Conservation (phyloP, 495 filamentous ascomycete genomes). For the Cercophora samala region DNA sequence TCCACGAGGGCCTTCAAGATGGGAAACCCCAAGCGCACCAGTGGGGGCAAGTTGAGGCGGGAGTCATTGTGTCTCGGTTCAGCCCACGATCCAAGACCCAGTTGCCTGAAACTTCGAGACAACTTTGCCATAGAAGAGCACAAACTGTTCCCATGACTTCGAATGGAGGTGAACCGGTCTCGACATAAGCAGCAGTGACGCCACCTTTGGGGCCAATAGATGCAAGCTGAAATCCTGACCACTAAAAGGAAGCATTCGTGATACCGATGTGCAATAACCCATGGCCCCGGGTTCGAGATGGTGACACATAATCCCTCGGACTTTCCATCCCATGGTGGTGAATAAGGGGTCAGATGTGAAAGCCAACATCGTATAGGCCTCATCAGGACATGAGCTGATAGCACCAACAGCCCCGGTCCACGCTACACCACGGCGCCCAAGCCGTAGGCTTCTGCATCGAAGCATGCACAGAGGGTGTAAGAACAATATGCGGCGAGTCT, state of each 20-base stretch:
- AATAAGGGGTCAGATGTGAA: conserved; percentile 15
- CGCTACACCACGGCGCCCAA: conserved; percentile 7
- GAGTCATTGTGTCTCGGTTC: neutral
- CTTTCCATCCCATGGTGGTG: neutral
- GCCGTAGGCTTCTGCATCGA: conserved; percentile 6
- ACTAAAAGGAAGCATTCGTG: neutral
- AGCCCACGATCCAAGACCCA: neutral
- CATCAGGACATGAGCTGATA: neutral
- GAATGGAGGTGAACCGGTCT: neutral
- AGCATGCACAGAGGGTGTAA: conserved; percentile 1
- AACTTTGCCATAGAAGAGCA: neutral
- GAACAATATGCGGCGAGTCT: conserved; percentile 17
- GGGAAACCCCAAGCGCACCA: neutral
- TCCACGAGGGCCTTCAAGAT: neutral
- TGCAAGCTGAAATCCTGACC: conserved; percentile 10
- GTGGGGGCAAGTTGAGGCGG: neutral
- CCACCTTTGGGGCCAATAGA: neutral
- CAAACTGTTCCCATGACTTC: conserved; percentile 10
- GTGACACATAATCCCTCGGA: conserved; percentile 8
- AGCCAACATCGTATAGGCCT: neutral
- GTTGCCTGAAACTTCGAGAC: conserved; percentile 2
- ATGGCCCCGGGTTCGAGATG: neutral
- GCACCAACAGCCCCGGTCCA: neutral
- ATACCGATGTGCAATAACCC: conserved; percentile 1
- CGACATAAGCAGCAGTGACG: neutral